phyloP scores from a whole-genome alignment of 2,329 filamentous ascomycete species.

The Ascochyta rabiei region DNA sequence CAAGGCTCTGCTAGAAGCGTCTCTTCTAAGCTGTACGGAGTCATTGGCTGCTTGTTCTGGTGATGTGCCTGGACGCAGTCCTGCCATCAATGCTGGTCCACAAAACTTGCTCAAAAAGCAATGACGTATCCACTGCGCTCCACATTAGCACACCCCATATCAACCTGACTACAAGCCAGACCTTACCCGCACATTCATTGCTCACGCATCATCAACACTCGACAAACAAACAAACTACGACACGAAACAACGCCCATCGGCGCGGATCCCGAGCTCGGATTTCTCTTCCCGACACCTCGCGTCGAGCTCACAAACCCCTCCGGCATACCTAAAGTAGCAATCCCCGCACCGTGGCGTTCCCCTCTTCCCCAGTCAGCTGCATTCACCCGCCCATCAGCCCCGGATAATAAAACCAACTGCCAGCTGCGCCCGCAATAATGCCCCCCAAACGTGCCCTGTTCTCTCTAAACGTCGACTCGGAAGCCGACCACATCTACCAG shows the following conservation, averaged over 20 bases:
- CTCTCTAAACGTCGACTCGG: slow-evolving; percentile 48
- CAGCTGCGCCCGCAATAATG: slow-evolving; percentile 18
- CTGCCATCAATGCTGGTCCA: background rate
- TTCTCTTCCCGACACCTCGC: slow-evolving; percentile 16
- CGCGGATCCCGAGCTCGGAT: slow-evolving; percentile 25
- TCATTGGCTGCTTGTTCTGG: background rate
- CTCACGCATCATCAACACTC: background rate
- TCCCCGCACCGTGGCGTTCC: slow-evolving; percentile 27
- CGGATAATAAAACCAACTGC: slow-evolving; percentile 28
- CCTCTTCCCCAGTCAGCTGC: slow-evolving; percentile 18
- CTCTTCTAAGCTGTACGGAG: no score
- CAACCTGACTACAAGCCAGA: background rate
- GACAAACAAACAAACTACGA: background rate
- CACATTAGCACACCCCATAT: slow-evolving; percentile 7
- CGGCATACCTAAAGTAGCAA: slow-evolving; percentile 38
- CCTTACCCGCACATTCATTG: background rate
- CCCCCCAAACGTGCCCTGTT: slow-evolving; percentile 44
- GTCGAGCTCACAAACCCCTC: slow-evolving; percentile 22
- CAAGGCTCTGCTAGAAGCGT: no score
- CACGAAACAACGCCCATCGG: slow-evolving; percentile 17
- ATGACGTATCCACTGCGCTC: slow-evolving; percentile 16
- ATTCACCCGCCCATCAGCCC: slow-evolving; percentile 25
- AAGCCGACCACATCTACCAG: slow-evolving; percentile 48
- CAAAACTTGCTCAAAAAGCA: slow-evolving; percentile 7
- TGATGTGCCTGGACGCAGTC: background rate